phyloP scores from a whole-genome alignment of 768 basidiomycete species.

The Leccinum pellstonianum region DNA sequence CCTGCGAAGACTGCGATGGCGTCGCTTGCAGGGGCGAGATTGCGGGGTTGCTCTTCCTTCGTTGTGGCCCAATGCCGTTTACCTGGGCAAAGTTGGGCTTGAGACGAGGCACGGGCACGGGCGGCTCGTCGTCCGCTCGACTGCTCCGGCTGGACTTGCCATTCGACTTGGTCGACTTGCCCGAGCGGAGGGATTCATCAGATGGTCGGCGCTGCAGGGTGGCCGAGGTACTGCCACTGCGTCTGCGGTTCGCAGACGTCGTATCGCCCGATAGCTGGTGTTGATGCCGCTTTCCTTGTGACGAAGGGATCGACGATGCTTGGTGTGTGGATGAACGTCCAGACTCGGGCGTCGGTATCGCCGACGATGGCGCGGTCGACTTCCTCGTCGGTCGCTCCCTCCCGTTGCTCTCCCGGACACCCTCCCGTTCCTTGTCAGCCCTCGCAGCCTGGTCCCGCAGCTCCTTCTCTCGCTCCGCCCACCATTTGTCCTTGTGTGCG shows the following conservation, averaged over 20 bases:
- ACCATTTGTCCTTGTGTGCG: constrained; percentile 37
- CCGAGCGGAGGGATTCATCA: constrained; percentile 41
- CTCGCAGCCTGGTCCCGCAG: constrained; percentile 19
- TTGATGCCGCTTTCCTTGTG: constrained; percentile 25
- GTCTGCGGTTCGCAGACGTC: constrained; percentile 23
- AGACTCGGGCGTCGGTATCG: constrained; percentile 20
- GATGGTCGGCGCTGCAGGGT: constrained; percentile 33
- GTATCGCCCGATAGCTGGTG: constrained; percentile 31
- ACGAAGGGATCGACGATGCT: constrained; percentile 18
- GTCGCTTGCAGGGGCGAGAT: constrained; percentile 22
- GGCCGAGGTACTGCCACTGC: constrained; percentile 28
- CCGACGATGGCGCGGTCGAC: constrained; percentile 18
- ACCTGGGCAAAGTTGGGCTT: constrained; percentile 26
- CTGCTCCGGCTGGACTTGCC: constrained; percentile 33
- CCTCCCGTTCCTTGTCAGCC: constrained; percentile 18
- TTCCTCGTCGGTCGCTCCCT: constrained; percentile 19
- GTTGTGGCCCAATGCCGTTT: constrained; percentile 28
- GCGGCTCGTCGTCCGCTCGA: constrained; percentile 28
- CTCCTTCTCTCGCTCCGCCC: constrained; percentile 30
- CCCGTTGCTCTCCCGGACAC: constrained; percentile 10
- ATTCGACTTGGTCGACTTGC: constrained; percentile 36
- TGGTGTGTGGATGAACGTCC: constrained; percentile 29
- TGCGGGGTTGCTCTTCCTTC: constrained; percentile 55
- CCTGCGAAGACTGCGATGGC: constrained; percentile 28
- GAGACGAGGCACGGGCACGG: constrained; percentile 33